Conservation (phyloP, 2,329 filamentous ascomycete species). For the Xylariales sp. region DNA sequence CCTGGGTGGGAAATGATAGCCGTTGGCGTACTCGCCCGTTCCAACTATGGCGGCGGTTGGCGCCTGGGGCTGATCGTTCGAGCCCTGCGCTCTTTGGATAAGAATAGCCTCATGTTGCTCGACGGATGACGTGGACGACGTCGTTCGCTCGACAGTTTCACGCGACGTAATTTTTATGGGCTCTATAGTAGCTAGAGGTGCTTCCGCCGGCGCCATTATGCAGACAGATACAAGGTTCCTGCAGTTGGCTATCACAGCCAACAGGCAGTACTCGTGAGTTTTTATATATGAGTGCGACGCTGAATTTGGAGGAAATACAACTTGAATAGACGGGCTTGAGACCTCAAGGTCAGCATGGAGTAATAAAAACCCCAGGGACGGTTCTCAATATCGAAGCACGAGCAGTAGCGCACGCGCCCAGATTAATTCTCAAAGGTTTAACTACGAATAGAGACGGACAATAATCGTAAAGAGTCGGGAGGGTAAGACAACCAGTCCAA, state of each 20-base stretch:
- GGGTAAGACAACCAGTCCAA: neutral
- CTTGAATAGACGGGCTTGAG: neutral
- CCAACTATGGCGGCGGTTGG: constrained; percentile 38
- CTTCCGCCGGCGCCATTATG: constrained; percentile 32
- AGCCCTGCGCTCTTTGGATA: constrained; percentile 38
- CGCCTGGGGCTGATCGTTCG: constrained; percentile 41
- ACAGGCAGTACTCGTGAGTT: neutral
- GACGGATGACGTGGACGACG: constrained; percentile 39
- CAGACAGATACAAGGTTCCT: constrained; percentile 7
- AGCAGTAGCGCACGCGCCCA: neutral
- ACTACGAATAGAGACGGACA: constrained; percentile 5
- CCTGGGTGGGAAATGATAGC: constrained; percentile 73
- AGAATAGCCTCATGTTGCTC: constrained; percentile 37
- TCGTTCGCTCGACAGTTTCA: constrained; percentile 34
- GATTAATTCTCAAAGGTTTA: neutral
- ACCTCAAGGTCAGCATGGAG: neutral
- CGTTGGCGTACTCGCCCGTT: constrained; percentile 65
- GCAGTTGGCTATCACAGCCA: constrained; percentile 25
- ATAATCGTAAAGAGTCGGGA: neutral
- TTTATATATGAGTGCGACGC: neutral
- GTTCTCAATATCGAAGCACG: neutral
- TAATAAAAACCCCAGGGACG: neutral
- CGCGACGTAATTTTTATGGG: constrained; percentile 12
- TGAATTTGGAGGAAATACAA: neutral
- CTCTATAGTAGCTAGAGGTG: constrained; percentile 9